Base-by-base conservation (phyloP, 805 yeast genomes). In the Sugiyamaella lignohabitans region DNA sequence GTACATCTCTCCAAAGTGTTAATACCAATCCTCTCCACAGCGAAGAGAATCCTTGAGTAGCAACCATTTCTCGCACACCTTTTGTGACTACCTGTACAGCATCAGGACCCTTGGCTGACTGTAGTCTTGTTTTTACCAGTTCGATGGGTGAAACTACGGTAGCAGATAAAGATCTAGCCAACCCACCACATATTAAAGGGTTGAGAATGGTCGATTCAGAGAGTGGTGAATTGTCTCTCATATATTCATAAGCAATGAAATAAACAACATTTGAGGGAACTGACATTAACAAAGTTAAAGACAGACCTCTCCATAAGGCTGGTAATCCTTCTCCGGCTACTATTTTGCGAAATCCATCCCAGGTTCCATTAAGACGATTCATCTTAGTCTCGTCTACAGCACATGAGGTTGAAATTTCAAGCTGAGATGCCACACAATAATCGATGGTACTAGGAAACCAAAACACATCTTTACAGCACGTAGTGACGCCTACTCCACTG, bases 1-100 rank as follows among this genome's bases (percentile, higher is more conserved):
- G 98, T 0, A 91, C 98, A 63, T 93, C 98, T 65, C 98, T 74
- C 96, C 96, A 91, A 14, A 93, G 71, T 0, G 98, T 93, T 35
- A 93, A 73, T 36, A 84, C 80, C 19, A 93, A 68, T 0, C 98
- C 98, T 46, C 82, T 81, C 72, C 88, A 93, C 17, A 93, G 63
- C 0, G 87, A 74, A 1, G 67, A 63, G 2, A 76, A 50, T 0
- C 98, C 98, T 11, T 72, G 71, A 1, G 60, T 50, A 34, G 66
- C 62, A 3, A 87, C 67, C 57, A 82, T 80, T 2, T 61, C 57
- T 42, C 60, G 61, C 23, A 82, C 70, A 40, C 85, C 88, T 21
- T 64, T 66, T 43, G 83, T 14, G 1, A 64, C 65, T 4, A 54
- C 46, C n/a, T 47, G 17, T 46, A 58, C 56, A 3, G 66, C 60